These are phyloP conservation scores for Elaeis oleifera DNA, from an alignment of 202 grass and related monocot genomes.

Conservation along the genomic window DNA sequence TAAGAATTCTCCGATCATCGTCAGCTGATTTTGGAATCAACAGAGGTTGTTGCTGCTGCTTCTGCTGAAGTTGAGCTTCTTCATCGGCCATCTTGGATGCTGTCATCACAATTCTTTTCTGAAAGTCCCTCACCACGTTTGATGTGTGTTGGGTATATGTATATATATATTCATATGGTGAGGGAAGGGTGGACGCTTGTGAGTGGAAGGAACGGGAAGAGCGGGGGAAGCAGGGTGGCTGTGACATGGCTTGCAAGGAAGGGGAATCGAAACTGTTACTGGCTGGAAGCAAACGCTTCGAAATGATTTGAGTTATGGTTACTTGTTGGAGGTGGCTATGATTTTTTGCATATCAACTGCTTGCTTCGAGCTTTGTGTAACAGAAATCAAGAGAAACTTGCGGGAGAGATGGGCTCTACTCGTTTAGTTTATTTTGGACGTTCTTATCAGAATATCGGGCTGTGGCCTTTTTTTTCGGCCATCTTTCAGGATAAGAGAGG, in stretches of 20 bases:
- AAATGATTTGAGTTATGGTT: constrained; percentile 10
- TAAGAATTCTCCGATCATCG: constrained; percentile 18
- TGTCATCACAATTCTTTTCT: not conserved
- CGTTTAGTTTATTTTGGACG: too few relatives aligned
- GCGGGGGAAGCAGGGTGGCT: not conserved
- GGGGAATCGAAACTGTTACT: constrained; percentile 10
- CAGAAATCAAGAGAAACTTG: too few relatives aligned
- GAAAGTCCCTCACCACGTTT: too few relatives aligned
- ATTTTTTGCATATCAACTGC: too few relatives aligned
- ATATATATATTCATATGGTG: not conserved
- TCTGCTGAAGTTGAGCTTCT: constrained; percentile 7
- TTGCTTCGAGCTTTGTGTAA: too few relatives aligned
- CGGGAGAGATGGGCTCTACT: too few relatives aligned
- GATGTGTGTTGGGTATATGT: constrained; percentile 6
- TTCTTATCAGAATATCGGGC: too few relatives aligned
- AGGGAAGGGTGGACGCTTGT: not conserved
- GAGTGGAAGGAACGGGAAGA: not conserved
- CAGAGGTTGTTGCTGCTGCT: constrained; percentile 37
- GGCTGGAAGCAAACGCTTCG: not conserved
- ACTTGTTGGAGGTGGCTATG: not conserved
- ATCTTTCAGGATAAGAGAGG: too few relatives aligned
- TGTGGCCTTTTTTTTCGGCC: too few relatives aligned
- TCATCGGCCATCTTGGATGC: constrained; percentile 10
- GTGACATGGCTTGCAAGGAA: constrained; percentile 32
- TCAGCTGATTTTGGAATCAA: constrained; percentile 25